phyloP scores from a whole-genome alignment of 108 stramenopile genomes.

The Nitzschia sp. region DNA sequence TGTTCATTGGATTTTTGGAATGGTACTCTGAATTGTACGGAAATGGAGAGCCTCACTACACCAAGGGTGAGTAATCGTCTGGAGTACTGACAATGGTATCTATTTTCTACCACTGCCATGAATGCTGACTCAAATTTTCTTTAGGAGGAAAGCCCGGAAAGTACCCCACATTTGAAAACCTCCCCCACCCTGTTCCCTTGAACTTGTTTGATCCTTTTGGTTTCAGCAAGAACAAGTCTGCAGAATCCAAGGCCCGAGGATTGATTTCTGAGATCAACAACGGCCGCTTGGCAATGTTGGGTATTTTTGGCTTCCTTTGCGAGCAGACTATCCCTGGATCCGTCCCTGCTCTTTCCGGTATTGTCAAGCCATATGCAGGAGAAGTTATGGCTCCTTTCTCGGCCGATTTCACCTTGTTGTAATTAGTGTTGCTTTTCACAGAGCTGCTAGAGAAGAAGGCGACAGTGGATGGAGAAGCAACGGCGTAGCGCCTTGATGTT shows the following conservation, averaged over 20 bases:
- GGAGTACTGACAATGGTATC: too few relatives aligned
- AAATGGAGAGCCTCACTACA: constrained; percentile 24
- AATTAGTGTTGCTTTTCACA: too few relatives aligned
- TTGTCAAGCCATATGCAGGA: constrained; percentile 65
- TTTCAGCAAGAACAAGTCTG: constrained; percentile 61
- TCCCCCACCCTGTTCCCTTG: constrained; percentile 80
- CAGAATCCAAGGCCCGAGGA: constrained; percentile 60
- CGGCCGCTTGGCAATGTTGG: constrained; percentile 78
- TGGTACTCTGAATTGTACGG: constrained; percentile 57
- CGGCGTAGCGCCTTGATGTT: too few relatives aligned
- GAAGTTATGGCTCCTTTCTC: constrained; percentile 61
- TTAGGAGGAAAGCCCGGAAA: constrained; percentile 37
- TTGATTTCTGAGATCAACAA: constrained; percentile 74
- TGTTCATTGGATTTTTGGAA: constrained; percentile 82
- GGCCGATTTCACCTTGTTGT: neutral
- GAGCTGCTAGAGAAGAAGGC: too few relatives aligned
- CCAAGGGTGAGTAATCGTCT: neutral
- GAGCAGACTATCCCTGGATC: constrained; percentile 69
- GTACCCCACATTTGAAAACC: constrained; percentile 62
- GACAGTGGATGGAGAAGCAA: too few relatives aligned
- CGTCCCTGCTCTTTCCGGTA: constrained; percentile 58
- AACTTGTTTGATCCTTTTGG: constrained; percentile 79
- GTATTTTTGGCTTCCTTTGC: constrained; percentile 75
- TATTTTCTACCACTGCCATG: too few relatives aligned
- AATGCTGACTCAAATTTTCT: too few relatives aligned